Base-by-base conservation (phyloP, 345 rosid species). In the Chamaenerion angustifolium region DNA sequence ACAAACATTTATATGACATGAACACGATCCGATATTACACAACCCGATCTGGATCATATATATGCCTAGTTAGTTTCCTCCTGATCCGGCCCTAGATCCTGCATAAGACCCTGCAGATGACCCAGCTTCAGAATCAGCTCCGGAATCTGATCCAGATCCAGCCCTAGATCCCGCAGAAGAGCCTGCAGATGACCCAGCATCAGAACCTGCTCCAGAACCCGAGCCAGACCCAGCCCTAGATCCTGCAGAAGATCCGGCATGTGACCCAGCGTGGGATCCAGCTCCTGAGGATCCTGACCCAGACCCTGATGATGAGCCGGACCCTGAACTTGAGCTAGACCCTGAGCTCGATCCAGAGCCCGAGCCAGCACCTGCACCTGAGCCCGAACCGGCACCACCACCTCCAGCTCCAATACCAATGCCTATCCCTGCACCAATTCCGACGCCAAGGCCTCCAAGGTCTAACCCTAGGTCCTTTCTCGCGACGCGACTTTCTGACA, bases 51-150 rank as follows among this genome's bases (percentile, higher is more conserved):
- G n/a, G n/a, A n/a, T n/a, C n/a, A n/a, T n/a, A n/a, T n/a, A n/a
- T n/a, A n/a, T n/a, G n/a, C n/a, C n/a, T 31, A 31, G 10, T 16
- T 59, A 52, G 18, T 72, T 56, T 11, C 66, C 59, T n/a, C 60
- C 68, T n/a, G 90, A 75, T 12, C 81, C 79, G 4, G 83, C 76
- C 59, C 88, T 62, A n/a, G 87, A 79, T 17, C 77, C 83, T 1
- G 95, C 80, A 15, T 48, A 68, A n/a, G 92, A 85, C 48, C 92
- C 83, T 2, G 88, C 84, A 2, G 68, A 66, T 16, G 84, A 81
- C 18, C 96, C 94, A 0, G 86, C 88, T 53, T 79, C 78, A 0
- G 86, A 80, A 43, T 86, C 79, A 0, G 81, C 81, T 1, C 82
- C 72, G 2, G 72, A 68, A 11, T 75, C 79, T 11, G 54, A 56